A percentile compares a stretch with the other conserved stretches of the same genome.
Conservation (phyloP, 176 grass and related monocot genomes). For the Avena insularis region DNA sequence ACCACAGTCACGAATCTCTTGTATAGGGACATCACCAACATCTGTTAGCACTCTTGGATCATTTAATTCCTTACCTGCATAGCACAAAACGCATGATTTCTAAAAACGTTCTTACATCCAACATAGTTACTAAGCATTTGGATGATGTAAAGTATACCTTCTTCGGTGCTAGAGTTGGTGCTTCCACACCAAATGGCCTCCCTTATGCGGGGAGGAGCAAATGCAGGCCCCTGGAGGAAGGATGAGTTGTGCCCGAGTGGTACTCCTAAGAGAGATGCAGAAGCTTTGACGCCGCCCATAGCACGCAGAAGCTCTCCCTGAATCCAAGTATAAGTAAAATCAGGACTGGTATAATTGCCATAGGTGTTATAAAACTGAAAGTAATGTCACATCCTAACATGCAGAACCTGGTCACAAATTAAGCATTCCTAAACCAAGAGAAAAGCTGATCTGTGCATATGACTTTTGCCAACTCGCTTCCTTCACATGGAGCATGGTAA, state of each 20-base stretch:
- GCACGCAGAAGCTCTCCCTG: conserved; percentile 86
- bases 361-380: conserved; percentile 6
- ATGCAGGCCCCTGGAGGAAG: conserved; percentile 94
- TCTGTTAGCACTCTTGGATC: conserved; percentile 95
- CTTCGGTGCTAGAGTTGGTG: conserved; percentile 96
- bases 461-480: background rate
- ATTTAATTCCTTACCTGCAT: conserved; percentile 88
- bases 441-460: background rate
- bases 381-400: background rate
- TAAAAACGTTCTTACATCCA: background rate
- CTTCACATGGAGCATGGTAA: background rate
- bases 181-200: conserved; percentile 99
- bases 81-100: background rate
- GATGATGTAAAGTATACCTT: conserved; percentile 49
- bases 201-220: conserved; percentile 95
- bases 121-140: background rate
- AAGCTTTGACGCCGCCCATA: conserved; percentile 73
- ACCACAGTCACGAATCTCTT: conserved; percentile 95
- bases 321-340: conserved; percentile 24
- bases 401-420: background rate
- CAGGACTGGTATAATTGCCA: background rate
- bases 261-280: conserved; percentile 78
- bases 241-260: conserved; percentile 98
- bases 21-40: conserved; percentile 95
- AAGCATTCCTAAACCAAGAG: background rate